Conservation (phyloP, 306 rosid genomes). For the Sphenostylis stenocarpa region DNA sequence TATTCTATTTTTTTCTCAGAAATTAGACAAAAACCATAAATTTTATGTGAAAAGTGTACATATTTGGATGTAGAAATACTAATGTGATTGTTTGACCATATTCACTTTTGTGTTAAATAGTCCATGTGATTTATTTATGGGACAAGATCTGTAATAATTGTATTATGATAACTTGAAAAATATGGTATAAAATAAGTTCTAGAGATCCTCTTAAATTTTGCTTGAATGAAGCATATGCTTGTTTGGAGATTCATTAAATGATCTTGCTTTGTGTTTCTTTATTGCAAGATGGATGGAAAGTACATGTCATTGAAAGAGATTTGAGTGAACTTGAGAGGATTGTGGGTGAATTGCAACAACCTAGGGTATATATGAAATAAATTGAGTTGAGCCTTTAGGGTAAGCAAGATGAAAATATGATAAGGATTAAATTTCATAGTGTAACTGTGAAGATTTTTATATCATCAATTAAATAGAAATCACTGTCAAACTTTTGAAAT, state of each 20-base stretch:
- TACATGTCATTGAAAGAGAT: too few relatives aligned
- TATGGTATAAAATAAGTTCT: not conserved
- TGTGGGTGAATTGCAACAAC: slow-evolving; percentile 86
- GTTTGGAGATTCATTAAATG: slow-evolving; percentile 17
- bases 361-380: slow-evolving; percentile 80
- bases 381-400: slow-evolving; percentile 79
- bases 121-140: not conserved
- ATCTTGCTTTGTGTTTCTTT: not conserved
- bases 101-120: not conserved
- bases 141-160: not conserved
- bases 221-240: slow-evolving; percentile 3
- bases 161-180: slow-evolving; percentile 1
- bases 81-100: not conserved
- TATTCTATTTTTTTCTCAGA: not conserved
- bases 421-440: not conserved
- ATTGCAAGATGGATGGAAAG: slow-evolving; percentile 58
- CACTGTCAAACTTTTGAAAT: too few relatives aligned
- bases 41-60: not conserved
- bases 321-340: slow-evolving; percentile 81
- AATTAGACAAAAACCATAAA: not conserved
- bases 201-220: not conserved
- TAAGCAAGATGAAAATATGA: slow-evolving; percentile 28
- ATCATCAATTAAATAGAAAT: too few relatives aligned
- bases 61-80: not conserved
- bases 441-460: not conserved